These are phyloP conservation scores for Citrus reticulata DNA, from an alignment of 345 rosid genomes.

Conservation along the genomic window DNA sequence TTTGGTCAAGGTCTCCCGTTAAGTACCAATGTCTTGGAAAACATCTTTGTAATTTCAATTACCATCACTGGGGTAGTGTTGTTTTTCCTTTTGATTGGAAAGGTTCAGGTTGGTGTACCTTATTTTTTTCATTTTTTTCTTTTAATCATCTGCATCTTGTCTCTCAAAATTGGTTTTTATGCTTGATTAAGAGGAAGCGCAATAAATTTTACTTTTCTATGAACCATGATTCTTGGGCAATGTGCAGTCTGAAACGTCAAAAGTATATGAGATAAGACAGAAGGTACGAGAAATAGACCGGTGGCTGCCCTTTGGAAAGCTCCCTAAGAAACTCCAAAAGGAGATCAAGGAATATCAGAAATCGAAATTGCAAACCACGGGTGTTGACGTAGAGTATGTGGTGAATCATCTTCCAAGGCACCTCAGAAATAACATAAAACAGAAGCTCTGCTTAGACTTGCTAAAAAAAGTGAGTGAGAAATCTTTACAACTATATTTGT, in stretches of 20 bases:
- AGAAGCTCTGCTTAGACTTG: not conserved
- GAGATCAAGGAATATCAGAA: not conserved
- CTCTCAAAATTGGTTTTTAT: not conserved
- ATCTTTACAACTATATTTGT: too few relatives aligned
- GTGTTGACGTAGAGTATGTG: not conserved
- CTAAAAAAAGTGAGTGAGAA: not conserved
- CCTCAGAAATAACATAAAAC: not conserved
- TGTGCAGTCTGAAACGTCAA: not conserved
- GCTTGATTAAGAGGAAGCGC: not conserved
- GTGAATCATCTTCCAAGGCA: not conserved
- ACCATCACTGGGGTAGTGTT: not conserved
- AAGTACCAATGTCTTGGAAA: conserved; percentile 1
- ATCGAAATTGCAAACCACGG: not conserved
- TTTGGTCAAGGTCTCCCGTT: not conserved
- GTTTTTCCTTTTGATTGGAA: not conserved
- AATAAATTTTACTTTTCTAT: not conserved
- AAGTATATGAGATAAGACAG: not conserved
- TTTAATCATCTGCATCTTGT: not conserved
- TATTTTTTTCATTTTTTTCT: too few relatives aligned
- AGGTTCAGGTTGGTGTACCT: not conserved
- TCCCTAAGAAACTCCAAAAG: not conserved
- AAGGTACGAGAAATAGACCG: not conserved
- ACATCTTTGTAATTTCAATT: not conserved
- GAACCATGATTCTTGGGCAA: not conserved
- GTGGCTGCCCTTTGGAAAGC: not conserved